These are phyloP conservation scores for Colletotrichum brevisporum DNA, from an alignment of 2,329 filamentous ascomycete species.

Conservation along the genomic window DNA sequence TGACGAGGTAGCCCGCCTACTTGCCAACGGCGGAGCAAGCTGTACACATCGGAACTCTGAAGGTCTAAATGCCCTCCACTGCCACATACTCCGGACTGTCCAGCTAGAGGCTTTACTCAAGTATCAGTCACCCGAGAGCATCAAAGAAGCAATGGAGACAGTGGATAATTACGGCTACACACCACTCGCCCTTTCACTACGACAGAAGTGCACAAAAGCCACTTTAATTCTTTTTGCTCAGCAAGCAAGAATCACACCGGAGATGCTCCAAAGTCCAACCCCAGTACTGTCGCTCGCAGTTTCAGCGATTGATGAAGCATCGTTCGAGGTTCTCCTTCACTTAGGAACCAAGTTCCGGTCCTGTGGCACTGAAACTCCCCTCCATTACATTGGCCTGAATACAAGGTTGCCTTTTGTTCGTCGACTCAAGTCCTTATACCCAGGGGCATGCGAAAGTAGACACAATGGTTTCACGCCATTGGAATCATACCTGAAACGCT, in stretches of 20 bases:
- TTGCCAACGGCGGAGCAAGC: not conserved
- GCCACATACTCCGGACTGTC: not conserved
- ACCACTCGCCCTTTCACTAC: not conserved
- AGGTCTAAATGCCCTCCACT: not conserved
- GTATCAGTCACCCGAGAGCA: not conserved
- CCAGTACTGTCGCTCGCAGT: not conserved
- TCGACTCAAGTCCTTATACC: not conserved
- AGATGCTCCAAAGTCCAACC: not conserved
- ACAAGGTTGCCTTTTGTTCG: not conserved
- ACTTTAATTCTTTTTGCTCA: not conserved
- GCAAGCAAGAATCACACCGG: not conserved
- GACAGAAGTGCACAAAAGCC: not conserved
- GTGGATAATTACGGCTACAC: not conserved
- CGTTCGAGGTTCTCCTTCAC: not conserved
- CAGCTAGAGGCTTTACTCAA: not conserved
- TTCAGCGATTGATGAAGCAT: rapidly evolving
- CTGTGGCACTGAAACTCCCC: not conserved
- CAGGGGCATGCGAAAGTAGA: rapidly evolving
- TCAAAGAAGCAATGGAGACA: not conserved
- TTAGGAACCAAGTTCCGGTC: not conserved
- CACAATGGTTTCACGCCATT: not conserved
- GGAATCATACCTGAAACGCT: not conserved
- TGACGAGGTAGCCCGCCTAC: not conserved
- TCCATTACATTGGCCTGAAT: not conserved
- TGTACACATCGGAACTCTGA: not conserved